Evolutionary conservation across 495 filamentous ascomycete genomes (phyloP), one percentile per base, ranked within the genome.

Genomic region (Entonaema liquescens): DNA sequence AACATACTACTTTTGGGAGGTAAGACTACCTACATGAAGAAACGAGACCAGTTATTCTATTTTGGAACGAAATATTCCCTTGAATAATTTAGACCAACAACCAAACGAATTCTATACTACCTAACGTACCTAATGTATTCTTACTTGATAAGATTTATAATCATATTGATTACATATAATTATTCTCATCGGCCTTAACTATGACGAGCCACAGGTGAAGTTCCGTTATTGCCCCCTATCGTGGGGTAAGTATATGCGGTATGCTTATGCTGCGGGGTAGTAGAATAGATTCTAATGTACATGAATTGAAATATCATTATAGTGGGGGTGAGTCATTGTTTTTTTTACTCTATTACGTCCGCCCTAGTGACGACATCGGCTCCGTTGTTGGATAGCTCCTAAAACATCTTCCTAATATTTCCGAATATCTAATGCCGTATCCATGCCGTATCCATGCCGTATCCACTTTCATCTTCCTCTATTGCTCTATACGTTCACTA

Each of bases 261-360:
- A 52, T 13, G 40, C 36, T 40, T 40, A 19, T 35, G 65, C 49
- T 73, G 70, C 70, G 70, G 70, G 70, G 70, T 73, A 69, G 35
- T 23, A 21, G 31, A 13, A 26, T 12, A 23, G 23, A 21, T 9
- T 47, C 31, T 33, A 11, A 9, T 8, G 2, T 21, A 47, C 2
- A 6, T 44, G 7, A 44, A 17, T 19, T 44, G 17, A 44, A 19
- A 2, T 2, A 44, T 8, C 9, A 44, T 11, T 47, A 47, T 11
- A 47, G 42, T 47, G 42, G 42, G 42, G 19, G 42, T 47, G 42
- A 23, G 42, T 47, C 19, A 47, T 47, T 47, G 42, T 8, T 47
- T 47, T 23, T 23, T 47, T 38, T 0, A 4, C 19, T 47, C 42
- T 47, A 2, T 47, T 23, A 23, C 9, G 8, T 23, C 2, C 42